Conservation (phyloP, 2,329 filamentous ascomycete species). For the Trichoderma pleuroti region DNA sequence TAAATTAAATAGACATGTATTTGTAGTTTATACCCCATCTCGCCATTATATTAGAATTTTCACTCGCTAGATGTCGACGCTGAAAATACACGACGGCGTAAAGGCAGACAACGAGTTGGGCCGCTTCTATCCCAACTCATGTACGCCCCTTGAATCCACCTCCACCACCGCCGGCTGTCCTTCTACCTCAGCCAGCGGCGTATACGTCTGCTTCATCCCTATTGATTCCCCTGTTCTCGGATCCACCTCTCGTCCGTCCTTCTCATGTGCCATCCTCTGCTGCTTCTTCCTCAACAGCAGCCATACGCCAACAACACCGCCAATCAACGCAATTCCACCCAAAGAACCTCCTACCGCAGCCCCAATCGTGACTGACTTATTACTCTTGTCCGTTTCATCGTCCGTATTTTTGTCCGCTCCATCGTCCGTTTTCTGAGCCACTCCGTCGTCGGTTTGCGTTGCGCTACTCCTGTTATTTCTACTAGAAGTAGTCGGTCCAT, state of each 20-base stretch:
- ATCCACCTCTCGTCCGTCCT: background rate
- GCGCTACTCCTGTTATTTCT: background rate
- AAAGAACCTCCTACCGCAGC: background rate
- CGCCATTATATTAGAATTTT: background rate
- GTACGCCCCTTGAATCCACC: background rate
- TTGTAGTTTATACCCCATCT: background rate
- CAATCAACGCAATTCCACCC: constrained; percentile 1
- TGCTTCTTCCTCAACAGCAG: background rate
- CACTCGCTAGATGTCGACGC: background rate
- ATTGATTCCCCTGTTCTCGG: background rate
- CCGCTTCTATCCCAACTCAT: background rate
- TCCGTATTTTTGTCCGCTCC: background rate
- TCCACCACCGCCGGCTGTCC: background rate
- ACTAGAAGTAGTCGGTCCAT: background rate
- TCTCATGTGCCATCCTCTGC: background rate
- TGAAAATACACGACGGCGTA: background rate
- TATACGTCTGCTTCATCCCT: background rate
- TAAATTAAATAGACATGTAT: background rate
- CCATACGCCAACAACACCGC: background rate
- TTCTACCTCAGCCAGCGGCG: background rate
- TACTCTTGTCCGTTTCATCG: background rate
- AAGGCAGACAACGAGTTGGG: background rate
- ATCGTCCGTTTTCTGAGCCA: background rate
- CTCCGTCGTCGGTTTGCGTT: background rate
- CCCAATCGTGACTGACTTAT: background rate